Evolutionary conservation across 345 rosid genomes (phyloP), one percentile per base, ranked within the genome.

Genomic region (Brassica juncea): DNA sequence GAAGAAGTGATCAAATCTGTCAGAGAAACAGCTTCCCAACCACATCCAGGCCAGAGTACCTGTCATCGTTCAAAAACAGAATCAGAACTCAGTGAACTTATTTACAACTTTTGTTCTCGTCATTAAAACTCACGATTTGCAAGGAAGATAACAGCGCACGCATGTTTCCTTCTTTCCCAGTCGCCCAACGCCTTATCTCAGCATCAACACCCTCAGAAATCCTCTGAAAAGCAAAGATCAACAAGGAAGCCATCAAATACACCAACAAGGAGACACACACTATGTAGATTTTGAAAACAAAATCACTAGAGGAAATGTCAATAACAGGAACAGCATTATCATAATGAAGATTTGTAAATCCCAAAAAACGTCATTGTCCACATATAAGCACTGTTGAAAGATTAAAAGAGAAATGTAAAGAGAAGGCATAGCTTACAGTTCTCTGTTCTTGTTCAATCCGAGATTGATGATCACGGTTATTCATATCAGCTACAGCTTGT

Each of bases 21-120:
- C 67, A 96, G 76, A 21, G 97, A 86, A 83, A 82, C 82, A 1
- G 97, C 83, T 57, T 89, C 85, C 99, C 98, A 93, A 3, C 94
- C 98, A 85, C 94, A 87, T 77, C 83, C 98, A 15, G 89, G 86
- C 97, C 98, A 91, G 67, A 96, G 94, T 71, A 96, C 97, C 99
- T 96, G 90, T 72, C 72, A 81, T 76, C 59, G 16, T 81, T 54
- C 27, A 62, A 65, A 39, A 52, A 47, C 59, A 28, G 77, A 52
- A 62, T 23, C 25, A 6, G 5, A 58, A 63, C 30, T 67, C 76
- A 37, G 64, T 58, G 28, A 47, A 35, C 61, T 55, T 11, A 35
- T 16, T 37, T 67, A 5, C 32, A n/a, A 37, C 3, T 67, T 12
- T 52, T 19, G 2, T 1, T 1, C 0, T 15, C 4, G 15, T 3